These are phyloP conservation scores for Leccinum pachyderme DNA, from an alignment of 1,284 basidiomycete species.

Conservation along the genomic window DNA sequence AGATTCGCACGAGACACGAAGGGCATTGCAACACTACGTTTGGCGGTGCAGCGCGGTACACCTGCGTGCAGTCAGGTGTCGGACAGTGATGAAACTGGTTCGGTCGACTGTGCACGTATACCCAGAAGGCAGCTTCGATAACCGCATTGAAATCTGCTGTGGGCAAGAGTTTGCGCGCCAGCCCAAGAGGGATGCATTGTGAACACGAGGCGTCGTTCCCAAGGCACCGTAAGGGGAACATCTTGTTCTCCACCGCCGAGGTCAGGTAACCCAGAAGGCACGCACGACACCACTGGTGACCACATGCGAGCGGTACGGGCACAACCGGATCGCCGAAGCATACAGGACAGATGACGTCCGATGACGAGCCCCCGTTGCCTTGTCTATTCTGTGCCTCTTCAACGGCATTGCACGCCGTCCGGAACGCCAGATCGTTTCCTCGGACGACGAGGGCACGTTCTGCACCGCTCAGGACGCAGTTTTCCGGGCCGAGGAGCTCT, in stretches of 20 bases:
- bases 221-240: conserved; percentile 69
- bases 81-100: conserved; percentile 70
- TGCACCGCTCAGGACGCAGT: conserved; percentile 35
- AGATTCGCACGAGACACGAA: conserved; percentile 66
- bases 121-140: conserved; percentile 53
- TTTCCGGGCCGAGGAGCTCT: conserved; percentile 40
- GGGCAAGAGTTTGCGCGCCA: conserved; percentile 49
- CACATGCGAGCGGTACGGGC: conserved; percentile 55
- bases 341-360: conserved; percentile 29
- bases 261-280: conserved; percentile 59
- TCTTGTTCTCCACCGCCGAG: conserved; percentile 52
- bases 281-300: conserved; percentile 61
- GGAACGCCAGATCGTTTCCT: conserved; percentile 35
- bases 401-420: conserved; percentile 40
- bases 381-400: conserved; percentile 35
- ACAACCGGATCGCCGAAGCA: conserved; percentile 47
- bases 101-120: conserved; percentile 53
- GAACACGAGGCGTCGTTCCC: conserved; percentile 57
- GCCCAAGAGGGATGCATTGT: conserved; percentile 47
- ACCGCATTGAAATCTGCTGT: conserved; percentile 51
- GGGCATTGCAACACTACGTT: conserved; percentile 65
- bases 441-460: conserved; percentile 35
- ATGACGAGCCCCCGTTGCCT: conserved; percentile 14
- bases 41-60: conserved; percentile 54
- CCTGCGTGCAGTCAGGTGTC: conserved; percentile 68